phyloP scores from a whole-genome alignment of 495 filamentous ascomycete genomes.

The Astrocystis sublimbata region DNA sequence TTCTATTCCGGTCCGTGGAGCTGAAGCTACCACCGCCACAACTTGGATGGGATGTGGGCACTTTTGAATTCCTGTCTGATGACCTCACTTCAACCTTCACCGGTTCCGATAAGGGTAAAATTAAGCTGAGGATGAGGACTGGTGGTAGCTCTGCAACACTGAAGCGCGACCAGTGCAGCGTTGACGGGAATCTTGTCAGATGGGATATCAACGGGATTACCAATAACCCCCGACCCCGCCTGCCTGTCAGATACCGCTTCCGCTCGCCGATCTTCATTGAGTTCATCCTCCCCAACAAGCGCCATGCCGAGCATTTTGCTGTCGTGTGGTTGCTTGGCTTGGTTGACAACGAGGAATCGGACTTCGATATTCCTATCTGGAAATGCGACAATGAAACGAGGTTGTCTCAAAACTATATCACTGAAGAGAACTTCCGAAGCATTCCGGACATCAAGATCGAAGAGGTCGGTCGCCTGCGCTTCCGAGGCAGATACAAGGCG shows the following conservation, averaged over 20 bases:
- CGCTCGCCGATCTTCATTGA: slow-evolving; percentile 87
- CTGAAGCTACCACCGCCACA: slow-evolving; percentile 76
- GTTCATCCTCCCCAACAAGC: slow-evolving; percentile 68
- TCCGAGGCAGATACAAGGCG: slow-evolving; percentile 78
- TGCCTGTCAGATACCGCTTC: slow-evolving; percentile 89
- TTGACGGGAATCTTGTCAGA: slow-evolving; percentile 60
- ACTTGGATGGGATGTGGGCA: slow-evolving; percentile 87
- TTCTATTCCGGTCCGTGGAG: slow-evolving; percentile 85
- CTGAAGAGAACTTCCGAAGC: slow-evolving; percentile 63
- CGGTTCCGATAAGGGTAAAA: slow-evolving; percentile 62
- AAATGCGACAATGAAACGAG: slow-evolving; percentile 69
- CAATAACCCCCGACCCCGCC: slow-evolving; percentile 58
- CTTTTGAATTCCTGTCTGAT: slow-evolving; percentile 79
- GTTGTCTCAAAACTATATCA: slow-evolving; percentile 89
- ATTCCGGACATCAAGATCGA: slow-evolving; percentile 66
- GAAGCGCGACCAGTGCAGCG: slow-evolving; percentile 55
- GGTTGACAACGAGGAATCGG: slow-evolving; percentile 70
- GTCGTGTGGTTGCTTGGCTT: slow-evolving; percentile 84
- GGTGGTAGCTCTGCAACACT: slow-evolving; percentile 80
- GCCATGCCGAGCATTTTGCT: slow-evolving; percentile 70
- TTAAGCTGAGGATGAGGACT: slow-evolving; percentile 80
- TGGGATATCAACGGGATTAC: slow-evolving; percentile 66
- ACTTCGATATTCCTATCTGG: slow-evolving; percentile 86
- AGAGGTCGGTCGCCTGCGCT: slow-evolving; percentile 78
- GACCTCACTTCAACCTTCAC: slow-evolving; percentile 57